Evolutionary conservation across 331 rosid species (phyloP), one percentile per base, ranked within the genome.

Genomic region (Telfairia occidentalis): DNA sequence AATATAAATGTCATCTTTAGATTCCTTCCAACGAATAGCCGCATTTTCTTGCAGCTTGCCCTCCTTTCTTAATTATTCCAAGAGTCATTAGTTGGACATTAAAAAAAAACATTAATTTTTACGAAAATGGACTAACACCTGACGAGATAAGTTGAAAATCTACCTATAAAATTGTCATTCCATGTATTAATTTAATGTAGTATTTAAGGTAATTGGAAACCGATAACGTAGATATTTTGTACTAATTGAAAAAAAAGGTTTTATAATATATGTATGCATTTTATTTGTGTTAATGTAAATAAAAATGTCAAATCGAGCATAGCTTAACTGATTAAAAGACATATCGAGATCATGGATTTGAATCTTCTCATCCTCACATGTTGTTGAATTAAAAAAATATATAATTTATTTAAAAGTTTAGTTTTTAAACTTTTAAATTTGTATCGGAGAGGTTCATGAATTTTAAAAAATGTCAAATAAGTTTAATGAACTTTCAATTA

Each of bases 11-110:
- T 29, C 59, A 5, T 10, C 10, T 8, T 9, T 18, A 71, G 59
- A 71, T 71, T 71, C 75, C 75, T 71, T 71, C n/a, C 34, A 18
- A 48, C 76, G 46, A 71, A 16, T 48, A 16, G 76, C 76, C 76
- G 18, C 76, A 71, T 30, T 11, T 9, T 64, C 71, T 13, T 26
- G 16, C 58, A 71, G 9, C 24, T 48, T 71, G 46, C 24, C 26
- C 45, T 49, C 58, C 28, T 70, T 48, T 8, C 73, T 38, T 34
- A 65, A 48, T 29, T 48, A 48, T 49, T 71, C 76, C 59, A 71
- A 71, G 76, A 71, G 76, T 15, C 76, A 2, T 45, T 28, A 48
- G 46, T 38, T 67, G 23, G 18, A 42, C 18, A 37, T 13, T 60
- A 5, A 59, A 57, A 49, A 57, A 23, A 28, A 58, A 30, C 40